A percentile compares a stretch with the other conserved stretches of the same genome.
Evolutionary conservation across 208 protist genomes (phyloP).

Genomic region (Sergeia podlipaevii): DNA sequence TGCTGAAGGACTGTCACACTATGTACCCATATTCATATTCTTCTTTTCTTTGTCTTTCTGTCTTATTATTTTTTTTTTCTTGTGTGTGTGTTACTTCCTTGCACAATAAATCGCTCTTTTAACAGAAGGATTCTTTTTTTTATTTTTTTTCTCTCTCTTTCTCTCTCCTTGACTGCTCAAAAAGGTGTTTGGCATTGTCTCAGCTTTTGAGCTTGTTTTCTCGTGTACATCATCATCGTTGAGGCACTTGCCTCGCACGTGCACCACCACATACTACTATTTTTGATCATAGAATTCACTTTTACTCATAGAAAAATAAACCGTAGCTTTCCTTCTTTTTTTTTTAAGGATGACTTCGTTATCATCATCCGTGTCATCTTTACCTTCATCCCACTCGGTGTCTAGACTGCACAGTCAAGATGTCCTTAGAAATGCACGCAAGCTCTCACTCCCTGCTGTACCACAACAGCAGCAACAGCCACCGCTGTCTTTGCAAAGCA

Average conservation of each 20-base stretch:
- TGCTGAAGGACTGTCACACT: background rate
- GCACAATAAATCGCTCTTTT: background rate
- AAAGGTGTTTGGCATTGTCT: background rate
- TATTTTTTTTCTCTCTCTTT: constrained; percentile 6
- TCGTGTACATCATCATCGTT: background rate
- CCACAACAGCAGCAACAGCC: no score
- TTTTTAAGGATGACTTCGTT: constrained; percentile 1
- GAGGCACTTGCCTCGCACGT: background rate
- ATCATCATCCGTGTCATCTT: background rate
- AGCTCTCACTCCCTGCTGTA: no score
- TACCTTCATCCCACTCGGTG: background rate
- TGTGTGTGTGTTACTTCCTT: background rate
- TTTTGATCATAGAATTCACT: background rate
- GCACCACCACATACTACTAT: background rate
- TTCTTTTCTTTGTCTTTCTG: constrained; percentile 9
- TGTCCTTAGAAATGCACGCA: no score
- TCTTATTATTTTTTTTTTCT: constrained; percentile 10
- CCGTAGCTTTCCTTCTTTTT: background rate
- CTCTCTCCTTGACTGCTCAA: background rate
- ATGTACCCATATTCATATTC: background rate
- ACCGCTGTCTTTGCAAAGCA: constrained; percentile 16
- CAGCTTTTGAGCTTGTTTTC: constrained; percentile 1
- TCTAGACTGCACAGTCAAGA: no score
- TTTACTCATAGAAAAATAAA: background rate
- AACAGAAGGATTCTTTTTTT: background rate